These are phyloP conservation scores for Furculomyces boomerangus DNA, from an alignment of 371 early-diverging fungal genomes.

Conservation along the genomic window DNA sequence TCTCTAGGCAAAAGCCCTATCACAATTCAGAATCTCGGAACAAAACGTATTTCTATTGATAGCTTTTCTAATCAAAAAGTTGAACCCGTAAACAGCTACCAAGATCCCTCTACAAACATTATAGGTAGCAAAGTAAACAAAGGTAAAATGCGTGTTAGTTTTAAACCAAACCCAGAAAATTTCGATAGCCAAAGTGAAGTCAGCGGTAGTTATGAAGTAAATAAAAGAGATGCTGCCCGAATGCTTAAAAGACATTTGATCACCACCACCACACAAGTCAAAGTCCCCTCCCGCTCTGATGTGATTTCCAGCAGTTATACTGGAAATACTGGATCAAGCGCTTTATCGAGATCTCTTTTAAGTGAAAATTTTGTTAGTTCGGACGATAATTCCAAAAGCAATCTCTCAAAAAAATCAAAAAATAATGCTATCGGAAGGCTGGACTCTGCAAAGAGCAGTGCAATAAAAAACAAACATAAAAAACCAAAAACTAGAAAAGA, in stretches of 20 bases:
- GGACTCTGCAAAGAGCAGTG: too few relatives aligned
- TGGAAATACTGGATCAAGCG: not conserved
- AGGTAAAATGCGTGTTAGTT: not conserved
- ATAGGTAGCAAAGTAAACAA: not conserved
- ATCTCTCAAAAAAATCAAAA: not conserved
- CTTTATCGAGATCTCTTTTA: not conserved
- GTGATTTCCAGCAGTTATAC: not conserved
- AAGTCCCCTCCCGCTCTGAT: not conserved
- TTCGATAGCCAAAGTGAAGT: conserved; percentile 2
- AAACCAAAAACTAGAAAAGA: not conserved
- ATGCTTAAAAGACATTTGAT: conserved; percentile 1
- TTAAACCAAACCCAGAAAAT: not conserved
- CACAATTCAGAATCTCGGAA: not conserved
- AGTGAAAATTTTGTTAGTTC: not conserved
- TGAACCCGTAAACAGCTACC: too few relatives aligned
- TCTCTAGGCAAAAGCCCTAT: not conserved
- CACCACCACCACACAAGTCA: not conserved
- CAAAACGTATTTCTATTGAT: not conserved
- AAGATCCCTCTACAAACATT: not conserved
- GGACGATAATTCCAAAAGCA: not conserved
- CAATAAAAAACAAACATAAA: too few relatives aligned
- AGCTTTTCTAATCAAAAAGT: not conserved
- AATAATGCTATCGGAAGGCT: too few relatives aligned
- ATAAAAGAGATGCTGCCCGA: not conserved
- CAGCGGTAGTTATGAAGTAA: not conserved